These are phyloP conservation scores for Erythrophleum ivorense DNA, from an alignment of 331 rosid species.

Conservation along the genomic window DNA sequence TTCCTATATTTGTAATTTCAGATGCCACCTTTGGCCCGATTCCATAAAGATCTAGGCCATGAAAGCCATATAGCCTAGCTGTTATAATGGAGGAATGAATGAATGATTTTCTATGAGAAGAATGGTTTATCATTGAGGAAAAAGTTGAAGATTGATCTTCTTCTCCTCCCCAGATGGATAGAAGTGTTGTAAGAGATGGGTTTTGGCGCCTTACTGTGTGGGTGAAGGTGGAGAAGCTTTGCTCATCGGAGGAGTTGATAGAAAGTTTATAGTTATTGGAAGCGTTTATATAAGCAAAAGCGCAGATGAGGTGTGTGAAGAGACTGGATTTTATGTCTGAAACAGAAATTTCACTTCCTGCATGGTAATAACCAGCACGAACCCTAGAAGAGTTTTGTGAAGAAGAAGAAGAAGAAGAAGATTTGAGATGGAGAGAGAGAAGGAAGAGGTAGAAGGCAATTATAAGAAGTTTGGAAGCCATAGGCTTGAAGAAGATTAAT, in stretches of 20 bases:
- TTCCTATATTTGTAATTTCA: no score
- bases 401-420: neutral
- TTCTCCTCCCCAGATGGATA: slow-evolving; percentile 37
- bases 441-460: neutral
- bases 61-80: no score
- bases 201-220: slow-evolving; percentile 40
- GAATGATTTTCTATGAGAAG: no score
- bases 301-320: slow-evolving; percentile 1
- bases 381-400: neutral
- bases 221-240: slow-evolving; percentile 40
- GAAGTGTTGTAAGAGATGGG: slow-evolving; percentile 47
- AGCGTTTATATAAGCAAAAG: slow-evolving; percentile 1
- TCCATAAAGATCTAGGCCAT: no score
- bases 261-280: neutral
- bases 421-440: neutral
- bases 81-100: no score
- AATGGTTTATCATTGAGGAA: no score
- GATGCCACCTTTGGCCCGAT: no score
- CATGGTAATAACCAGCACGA: neutral
- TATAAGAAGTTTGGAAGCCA: neutral
- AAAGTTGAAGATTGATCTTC: no score
- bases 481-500: neutral
- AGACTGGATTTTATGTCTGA: neutral
- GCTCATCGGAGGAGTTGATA: neutral
- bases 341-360: slow-evolving; percentile 6